Base-by-base conservation (phyloP, 306 rosid genomes). In the Elaeagnus macrophylla region DNA sequence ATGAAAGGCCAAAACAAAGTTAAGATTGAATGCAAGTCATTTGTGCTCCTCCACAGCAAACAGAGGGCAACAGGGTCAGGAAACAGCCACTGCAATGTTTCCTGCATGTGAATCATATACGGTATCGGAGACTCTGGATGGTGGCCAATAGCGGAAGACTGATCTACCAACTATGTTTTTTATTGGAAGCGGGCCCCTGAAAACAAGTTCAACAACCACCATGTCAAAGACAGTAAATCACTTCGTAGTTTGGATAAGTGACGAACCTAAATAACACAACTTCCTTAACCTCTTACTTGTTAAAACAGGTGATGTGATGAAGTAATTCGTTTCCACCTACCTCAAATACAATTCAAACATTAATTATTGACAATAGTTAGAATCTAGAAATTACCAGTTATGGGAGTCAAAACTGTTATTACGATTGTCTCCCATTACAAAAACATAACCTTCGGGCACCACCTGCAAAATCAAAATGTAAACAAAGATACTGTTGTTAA, bases 371-470 rank as follows among this genome's bases (percentile, higher is more conserved):
- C 48, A 13, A 47, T 0, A 45, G 49, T 64, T 53, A 45, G 67
- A 16, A n/a, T 44, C 52, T 16, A 49, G 39, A 12, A 65, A n/a
- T 76, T 84, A 91, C 99, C 99, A 87, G 83, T 78, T 73, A 62
- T 87, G 96, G 41, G 99, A 91, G 64, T 91, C 99, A 57, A 82
- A 87, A 74, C 99, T 91, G 55, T 82, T 80, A 59, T 91, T 91
- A 46, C 99, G 89, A 56, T 91, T 91, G 75, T 91, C 99, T 66
- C 99, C 99, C 94, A 91, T 62, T 32, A 91, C 99, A 67, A 82
- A 91, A 57, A 91, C 99, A 65, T 77, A 85, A 38, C 83, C 99
- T 71, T 87, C 80, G 0, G 99, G 99, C 56, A 91, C 90, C 59
- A 84, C 71, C 97, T 91, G 89, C 79, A 80, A 60, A 18, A 62